Evolutionary conservation across 1,284 basidiomycete genomes (phyloP), one percentile per base, ranked within the genome.

Genomic region (Jaminaea rosea): DNA sequence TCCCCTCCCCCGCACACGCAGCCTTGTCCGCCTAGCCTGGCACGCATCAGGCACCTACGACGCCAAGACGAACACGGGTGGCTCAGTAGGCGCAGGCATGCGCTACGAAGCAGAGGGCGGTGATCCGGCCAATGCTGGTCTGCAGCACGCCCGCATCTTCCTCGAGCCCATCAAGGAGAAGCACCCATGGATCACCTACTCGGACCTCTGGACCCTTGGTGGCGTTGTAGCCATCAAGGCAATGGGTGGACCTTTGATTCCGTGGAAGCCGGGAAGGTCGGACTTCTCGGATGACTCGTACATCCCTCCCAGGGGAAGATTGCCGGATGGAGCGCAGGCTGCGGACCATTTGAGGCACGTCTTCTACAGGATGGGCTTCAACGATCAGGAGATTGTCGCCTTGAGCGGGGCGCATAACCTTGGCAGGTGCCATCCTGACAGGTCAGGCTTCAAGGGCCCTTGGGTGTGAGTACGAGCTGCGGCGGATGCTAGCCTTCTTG

Each of bases 301-400:
- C 9, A 55, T 65, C 15, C 67, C 67, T 21, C 72, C 77, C 60
- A 59, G 78, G 68, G 53, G 75, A 44, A 68, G 78, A 48, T 68
- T 80, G 28, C 79, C 79, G 5, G 79, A 80, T 62, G 79, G 75
- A 19, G 75, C 78, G 0, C 67, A 77, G 55, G 79, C 76, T 23
- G 74, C 76, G 1, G 75, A 77, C 59, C 79, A 79, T 64, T 66
- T 80, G 24, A 70, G 79, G 27, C 70, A 77, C 52, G 73, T 80
- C 51, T 79, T 79, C 64, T 75, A 77, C 42, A 68, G 78, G 44
- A 79, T 80, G 78, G 79, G 78, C 42, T 80, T 78, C 68, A 77
- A 76, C 55, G 79, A 76, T 55, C 75, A 79, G 63, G 80, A 82
- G 69, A 80, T 81, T 26, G 80, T 81, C 10, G 79, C 80, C 1